Conservation (phyloP, 306 rosid species). For the Glycine latifolia region DNA sequence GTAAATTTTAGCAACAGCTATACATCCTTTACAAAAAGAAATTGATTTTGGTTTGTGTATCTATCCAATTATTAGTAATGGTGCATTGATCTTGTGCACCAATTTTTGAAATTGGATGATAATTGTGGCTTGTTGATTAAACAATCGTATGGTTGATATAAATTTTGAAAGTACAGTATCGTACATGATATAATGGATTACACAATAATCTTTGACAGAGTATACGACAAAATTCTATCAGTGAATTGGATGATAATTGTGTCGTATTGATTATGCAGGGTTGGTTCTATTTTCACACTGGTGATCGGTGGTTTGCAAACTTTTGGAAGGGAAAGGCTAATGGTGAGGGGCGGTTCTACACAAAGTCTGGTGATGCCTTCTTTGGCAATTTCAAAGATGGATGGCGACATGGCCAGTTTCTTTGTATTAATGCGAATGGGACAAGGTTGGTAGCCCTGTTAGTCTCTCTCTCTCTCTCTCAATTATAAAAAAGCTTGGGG, state of each 20-base stretch:
- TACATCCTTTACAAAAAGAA: conserved; percentile 11
- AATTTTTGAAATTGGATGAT: conserved; percentile 2
- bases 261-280: conserved; percentile 62
- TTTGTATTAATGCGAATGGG: conserved; percentile 81
- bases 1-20: conserved; percentile 4
- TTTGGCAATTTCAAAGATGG: conserved; percentile 91
- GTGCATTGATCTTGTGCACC: conserved; percentile 9
- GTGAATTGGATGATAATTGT: conserved; percentile 37
- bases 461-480: not conserved
- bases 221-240: not conserved
- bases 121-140: not conserved
- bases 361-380: conserved; percentile 82
- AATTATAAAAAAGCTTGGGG: not conserved
- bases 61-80: conserved; percentile 10
- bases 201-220: conserved; percentile 32
- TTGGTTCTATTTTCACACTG: conserved; percentile 91
- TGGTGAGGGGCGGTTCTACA: conserved; percentile 94
- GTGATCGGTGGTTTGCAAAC: conserved; percentile 94
- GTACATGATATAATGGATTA: conserved; percentile 18
- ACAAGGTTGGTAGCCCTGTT: conserved; percentile 56
- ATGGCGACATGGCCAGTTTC: conserved; percentile 90
- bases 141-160: not conserved
- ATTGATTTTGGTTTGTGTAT: conserved; percentile 9
- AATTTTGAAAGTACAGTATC: conserved; percentile 29
- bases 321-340: conserved; percentile 99